A percentile compares a stretch with the other conserved stretches of the same genome.
phyloP scores from a whole-genome alignment of 2,329 filamentous ascomycete species.

The Cyphellophora attinorum region DNA sequence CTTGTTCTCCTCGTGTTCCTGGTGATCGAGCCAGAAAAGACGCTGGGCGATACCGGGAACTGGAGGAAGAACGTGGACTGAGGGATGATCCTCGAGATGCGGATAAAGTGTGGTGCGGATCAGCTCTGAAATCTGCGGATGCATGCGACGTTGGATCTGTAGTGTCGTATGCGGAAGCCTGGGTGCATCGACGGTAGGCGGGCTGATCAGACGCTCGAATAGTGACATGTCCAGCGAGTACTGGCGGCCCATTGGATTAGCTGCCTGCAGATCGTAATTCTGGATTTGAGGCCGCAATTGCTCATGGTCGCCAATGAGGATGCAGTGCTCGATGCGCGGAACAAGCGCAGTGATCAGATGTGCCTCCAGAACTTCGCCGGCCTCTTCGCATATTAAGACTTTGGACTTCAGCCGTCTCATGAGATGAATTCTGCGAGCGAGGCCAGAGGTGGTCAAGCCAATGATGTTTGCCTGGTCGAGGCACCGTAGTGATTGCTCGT shows the following conservation, averaged over 20 bases:
- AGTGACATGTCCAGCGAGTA: constrained; percentile 41
- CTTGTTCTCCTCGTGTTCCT: constrained; percentile 27
- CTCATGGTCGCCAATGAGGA: constrained; percentile 35
- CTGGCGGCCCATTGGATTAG: constrained; percentile 24
- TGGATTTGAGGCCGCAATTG: constrained; percentile 33
- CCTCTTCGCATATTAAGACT: constrained; percentile 34
- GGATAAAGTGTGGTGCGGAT: constrained; percentile 51
- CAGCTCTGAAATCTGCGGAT: constrained; percentile 51
- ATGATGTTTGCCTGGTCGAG: constrained; percentile 37
- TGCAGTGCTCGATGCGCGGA: constrained; percentile 31
- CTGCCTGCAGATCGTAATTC: constrained; percentile 26
- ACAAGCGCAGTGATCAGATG: constrained; percentile 32
- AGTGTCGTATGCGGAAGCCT: constrained; percentile 34
- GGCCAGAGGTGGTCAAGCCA: constrained; percentile 44
- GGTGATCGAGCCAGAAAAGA: constrained; percentile 46
- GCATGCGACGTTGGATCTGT: constrained; percentile 56
- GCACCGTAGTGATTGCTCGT: constrained; percentile 21
- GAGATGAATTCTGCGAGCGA: constrained; percentile 37
- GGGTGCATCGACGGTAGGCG: constrained; percentile 10
- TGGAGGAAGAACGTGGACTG: constrained; percentile 26
- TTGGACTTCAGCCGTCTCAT: constrained; percentile 34
- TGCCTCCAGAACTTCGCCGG: constrained; percentile 32
- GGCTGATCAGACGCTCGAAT: constrained; percentile 41
- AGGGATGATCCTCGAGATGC: constrained; percentile 40
- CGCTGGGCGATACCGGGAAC: constrained; percentile 39